phyloP scores from a whole-genome alignment of 192 early-diverging fungal genomes.

The Phlyctochytrium arcticum region DNA sequence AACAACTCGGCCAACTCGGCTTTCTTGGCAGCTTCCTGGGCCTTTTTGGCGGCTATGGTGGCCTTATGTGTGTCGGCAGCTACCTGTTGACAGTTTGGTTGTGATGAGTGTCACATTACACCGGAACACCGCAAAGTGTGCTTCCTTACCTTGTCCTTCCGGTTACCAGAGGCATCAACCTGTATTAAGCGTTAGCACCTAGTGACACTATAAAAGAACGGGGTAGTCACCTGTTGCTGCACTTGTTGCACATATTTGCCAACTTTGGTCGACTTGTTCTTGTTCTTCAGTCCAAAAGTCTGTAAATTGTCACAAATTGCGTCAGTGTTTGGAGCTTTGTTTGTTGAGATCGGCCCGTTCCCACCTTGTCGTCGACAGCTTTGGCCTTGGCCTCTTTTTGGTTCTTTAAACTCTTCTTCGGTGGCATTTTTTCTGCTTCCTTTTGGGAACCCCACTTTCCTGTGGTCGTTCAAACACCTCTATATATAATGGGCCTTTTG shows the following conservation, averaged over 20 bases:
- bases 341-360: neutral
- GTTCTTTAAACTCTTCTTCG: slow-evolving; percentile 7
- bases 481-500: too few species aligned
- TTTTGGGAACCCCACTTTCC: too few species aligned
- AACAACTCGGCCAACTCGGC: slow-evolving; percentile 87
- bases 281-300: slow-evolving; percentile 99
- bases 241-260: slow-evolving; percentile 87
- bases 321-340: neutral
- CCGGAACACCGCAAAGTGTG: too few species aligned
- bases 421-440: slow-evolving; percentile 26
- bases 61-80: slow-evolving; percentile 65
- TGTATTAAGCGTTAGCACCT: neutral
- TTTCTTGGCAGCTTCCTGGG: slow-evolving; percentile 80
- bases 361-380: slow-evolving; percentile 15
- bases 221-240: slow-evolving; percentile 60
- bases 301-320: slow-evolving; percentile 19
- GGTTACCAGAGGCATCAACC: slow-evolving; percentile 47
- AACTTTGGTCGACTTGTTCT: slow-evolving; percentile 94
- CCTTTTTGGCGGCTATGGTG: slow-evolving; percentile 61
- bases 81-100: too few species aligned
- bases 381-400: slow-evolving; percentile 14
- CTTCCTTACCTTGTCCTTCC: slow-evolving; percentile 33
- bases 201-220: neutral
- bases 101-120: too few species aligned
- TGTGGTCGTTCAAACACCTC: too few species aligned